phyloP scores from a whole-genome alignment of 345 rosid species.

The Trapa incisa region DNA sequence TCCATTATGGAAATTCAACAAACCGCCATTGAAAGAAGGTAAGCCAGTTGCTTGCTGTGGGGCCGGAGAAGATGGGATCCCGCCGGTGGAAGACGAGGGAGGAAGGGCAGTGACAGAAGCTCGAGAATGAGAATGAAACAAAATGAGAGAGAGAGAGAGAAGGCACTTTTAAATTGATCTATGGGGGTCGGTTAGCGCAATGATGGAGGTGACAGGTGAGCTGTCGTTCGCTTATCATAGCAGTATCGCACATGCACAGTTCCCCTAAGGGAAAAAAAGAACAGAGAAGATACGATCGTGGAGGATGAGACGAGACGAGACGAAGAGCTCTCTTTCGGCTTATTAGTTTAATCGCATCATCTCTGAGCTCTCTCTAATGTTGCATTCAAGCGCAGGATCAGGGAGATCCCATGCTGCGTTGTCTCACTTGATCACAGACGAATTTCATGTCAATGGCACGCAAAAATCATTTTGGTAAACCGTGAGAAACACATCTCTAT shows the following conservation, averaged over 20 bases:
- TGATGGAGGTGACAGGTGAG: constrained; percentile 26
- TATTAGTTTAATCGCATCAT: background rate
- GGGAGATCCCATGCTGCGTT: constrained; percentile 19
- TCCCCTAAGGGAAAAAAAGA: background rate
- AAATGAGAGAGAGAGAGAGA: background rate
- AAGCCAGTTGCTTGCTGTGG: background rate
- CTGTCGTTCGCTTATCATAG: constrained; percentile 31
- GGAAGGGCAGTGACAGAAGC: background rate
- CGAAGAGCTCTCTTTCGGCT: background rate
- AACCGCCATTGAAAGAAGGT: background rate
- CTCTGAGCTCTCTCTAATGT: background rate
- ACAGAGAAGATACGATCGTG: constrained; percentile 10
- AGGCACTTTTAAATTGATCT: background rate
- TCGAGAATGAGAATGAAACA: background rate
- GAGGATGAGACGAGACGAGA: background rate
- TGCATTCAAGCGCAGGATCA: constrained; percentile 14
- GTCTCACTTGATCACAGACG: background rate
- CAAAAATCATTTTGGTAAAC: no score
- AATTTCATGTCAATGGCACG: background rate
- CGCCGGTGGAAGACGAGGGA: background rate
- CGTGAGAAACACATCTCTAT: no score
- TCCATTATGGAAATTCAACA: background rate
- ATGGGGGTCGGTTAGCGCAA: background rate
- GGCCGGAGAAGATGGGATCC: background rate
- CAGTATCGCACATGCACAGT: constrained; percentile 30